These are phyloP conservation scores for Amauroascus niger DNA, from an alignment of 2,329 filamentous ascomycete species.

Conservation along the genomic window DNA sequence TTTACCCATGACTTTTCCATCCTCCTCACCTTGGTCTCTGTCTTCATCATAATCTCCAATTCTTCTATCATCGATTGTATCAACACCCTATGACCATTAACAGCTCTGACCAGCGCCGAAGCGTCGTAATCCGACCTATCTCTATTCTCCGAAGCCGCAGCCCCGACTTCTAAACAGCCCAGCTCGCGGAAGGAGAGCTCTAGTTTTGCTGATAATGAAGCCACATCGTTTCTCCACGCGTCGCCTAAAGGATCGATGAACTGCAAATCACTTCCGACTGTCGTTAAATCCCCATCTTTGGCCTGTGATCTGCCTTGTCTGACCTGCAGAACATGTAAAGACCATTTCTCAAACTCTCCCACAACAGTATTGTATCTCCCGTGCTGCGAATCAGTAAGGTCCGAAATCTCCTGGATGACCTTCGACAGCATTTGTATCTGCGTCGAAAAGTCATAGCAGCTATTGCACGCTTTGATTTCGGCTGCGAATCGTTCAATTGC, in stretches of 20 bases:
- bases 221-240: conserved; percentile 29
- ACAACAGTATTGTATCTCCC: conserved; percentile 27
- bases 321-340: conserved; percentile 25
- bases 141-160: conserved; percentile 12
- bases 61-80: conserved; percentile 31
- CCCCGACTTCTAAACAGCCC: conserved; percentile 30
- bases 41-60: conserved; percentile 27
- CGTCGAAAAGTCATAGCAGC: conserved; percentile 25
- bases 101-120: conserved; percentile 28
- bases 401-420: conserved; percentile 31
- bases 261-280: conserved; percentile 6
- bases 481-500: conserved; percentile 29
- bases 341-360: conserved; percentile 31
- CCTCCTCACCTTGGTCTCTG: conserved; percentile 29
- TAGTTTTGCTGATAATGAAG: conserved; percentile 25
- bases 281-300: conserved; percentile 13
- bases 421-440: conserved; percentile 34
- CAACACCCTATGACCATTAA: conserved; percentile 24
- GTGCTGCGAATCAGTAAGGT: conserved; percentile 22
- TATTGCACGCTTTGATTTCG: conserved; percentile 24
- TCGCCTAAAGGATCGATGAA: conserved; percentile 31
- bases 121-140: conserved; percentile 8
- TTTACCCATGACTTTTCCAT: conserved; percentile 29
- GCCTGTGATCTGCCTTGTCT: conserved; percentile 17
- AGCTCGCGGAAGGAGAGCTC: conserved; percentile 30